A percentile compares a stretch with the other conserved stretches of the same genome.
phyloP scores from a whole-genome alignment of 2,329 filamentous ascomycete genomes.

The Pseudonectria foliicola region DNA sequence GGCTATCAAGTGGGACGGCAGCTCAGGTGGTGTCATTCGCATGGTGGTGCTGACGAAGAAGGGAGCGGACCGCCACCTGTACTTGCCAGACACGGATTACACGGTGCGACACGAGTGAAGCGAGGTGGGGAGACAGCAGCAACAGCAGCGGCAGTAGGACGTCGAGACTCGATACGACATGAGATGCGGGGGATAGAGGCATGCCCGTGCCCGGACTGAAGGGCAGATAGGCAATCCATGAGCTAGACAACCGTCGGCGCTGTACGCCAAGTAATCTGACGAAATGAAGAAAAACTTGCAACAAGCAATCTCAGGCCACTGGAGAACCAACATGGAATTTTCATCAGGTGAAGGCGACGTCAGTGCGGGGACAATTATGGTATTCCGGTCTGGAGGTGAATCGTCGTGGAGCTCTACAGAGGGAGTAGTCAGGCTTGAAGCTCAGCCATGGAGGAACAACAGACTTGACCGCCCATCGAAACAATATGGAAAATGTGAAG shows the following conservation, averaged over 20 bases:
- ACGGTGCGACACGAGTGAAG: slow-evolving; percentile 57
- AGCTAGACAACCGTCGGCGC: slow-evolving; percentile 17
- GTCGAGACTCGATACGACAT: slow-evolving; percentile 12
- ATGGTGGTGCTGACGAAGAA: slow-evolving; percentile 92
- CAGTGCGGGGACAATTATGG: too few species aligned
- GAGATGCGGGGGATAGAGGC: slow-evolving; percentile 6
- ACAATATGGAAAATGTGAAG: too few species aligned
- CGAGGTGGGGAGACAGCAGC: slow-evolving; percentile 9
- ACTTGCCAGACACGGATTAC: slow-evolving; percentile 90
- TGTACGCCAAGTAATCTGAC: slow-evolving; percentile 25
- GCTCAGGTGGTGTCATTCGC: slow-evolving; percentile 94
- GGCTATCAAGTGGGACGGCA: slow-evolving; percentile 99
- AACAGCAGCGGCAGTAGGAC: slow-evolving; percentile 7
- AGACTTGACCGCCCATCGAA: too few species aligned
- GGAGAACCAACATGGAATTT: too few species aligned
- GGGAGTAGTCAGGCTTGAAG: too few species aligned
- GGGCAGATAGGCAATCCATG: slow-evolving; percentile 6
- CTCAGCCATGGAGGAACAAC: too few species aligned
- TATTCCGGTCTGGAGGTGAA: too few species aligned
- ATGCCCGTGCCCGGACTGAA: slow-evolving; percentile 3
- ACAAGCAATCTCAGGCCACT: too few species aligned
- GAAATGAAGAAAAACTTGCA: slow-evolving; percentile 15
- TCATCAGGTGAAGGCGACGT: too few species aligned
- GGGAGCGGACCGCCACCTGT: slow-evolving; percentile 88
- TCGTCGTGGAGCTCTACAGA: too few species aligned